Percentiles rank a stretch among this genome's conserved stretches.
phyloP scores from a whole-genome alignment of 345 rosid genomes.

The Eucalyptus cladocalyx region DNA sequence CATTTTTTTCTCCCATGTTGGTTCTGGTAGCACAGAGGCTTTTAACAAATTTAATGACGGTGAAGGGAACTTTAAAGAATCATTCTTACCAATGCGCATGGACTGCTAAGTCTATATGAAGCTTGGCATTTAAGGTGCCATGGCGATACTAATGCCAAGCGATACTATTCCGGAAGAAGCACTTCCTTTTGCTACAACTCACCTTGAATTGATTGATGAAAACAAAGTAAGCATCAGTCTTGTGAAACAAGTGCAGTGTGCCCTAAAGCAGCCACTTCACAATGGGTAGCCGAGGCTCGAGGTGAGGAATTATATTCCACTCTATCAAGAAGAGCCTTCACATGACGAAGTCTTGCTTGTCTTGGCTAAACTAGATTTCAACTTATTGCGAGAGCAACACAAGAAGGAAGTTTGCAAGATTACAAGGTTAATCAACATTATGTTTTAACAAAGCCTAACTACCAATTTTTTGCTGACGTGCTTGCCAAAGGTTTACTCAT shows the following conservation, averaged over 20 bases:
- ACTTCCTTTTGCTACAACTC: background rate
- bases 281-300: background rate
- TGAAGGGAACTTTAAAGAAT: background rate
- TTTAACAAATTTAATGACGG: background rate
- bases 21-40: background rate
- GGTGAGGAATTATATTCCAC: background rate
- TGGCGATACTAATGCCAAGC: background rate
- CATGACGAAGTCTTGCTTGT: background rate
- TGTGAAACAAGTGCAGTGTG: background rate
- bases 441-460: background rate
- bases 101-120: background rate
- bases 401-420: background rate
- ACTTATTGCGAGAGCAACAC: background rate
- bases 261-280: background rate
- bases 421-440: background rate
- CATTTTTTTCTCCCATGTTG: background rate
- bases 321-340: background rate
- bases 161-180: background rate
- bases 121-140: background rate
- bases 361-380: constrained; percentile 5
- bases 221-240: background rate
- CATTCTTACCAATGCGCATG: background rate
- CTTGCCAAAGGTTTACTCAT: background rate
- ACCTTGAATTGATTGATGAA: background rate
- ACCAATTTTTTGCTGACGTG: background rate